These are phyloP conservation scores for Sporothrix protearum DNA, from an alignment of 2,329 filamentous ascomycete species.

Conservation along the genomic window DNA sequence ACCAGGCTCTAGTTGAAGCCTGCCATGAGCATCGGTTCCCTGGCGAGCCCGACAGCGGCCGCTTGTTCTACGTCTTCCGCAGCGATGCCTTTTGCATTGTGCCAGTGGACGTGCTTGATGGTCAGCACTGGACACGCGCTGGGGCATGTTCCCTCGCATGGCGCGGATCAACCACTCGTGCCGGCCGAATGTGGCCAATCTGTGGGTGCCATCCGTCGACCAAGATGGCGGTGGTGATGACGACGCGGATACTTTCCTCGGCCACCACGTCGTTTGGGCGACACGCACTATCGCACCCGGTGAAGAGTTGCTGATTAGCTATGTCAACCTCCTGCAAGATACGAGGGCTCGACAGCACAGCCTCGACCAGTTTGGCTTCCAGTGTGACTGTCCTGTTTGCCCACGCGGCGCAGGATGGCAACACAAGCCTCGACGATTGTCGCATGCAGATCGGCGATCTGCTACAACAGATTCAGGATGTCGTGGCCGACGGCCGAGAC, in stretches of 20 bases:
- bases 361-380: constrained; percentile 3
- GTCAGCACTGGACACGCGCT: neutral
- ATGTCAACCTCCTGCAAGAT: constrained; percentile 6
- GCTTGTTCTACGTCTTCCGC: constrained; percentile 38
- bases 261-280: constrained; percentile 1
- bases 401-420: neutral
- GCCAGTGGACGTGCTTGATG: neutral
- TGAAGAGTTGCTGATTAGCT: constrained; percentile 3
- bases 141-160: constrained; percentile 3
- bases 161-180: neutral
- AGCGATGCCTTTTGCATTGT: constrained; percentile 40
- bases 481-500: neutral
- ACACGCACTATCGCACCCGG: neutral
- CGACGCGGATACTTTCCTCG: neutral
- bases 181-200: constrained; percentile 2
- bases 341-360: neutral
- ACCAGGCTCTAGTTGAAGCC: constrained; percentile 33
- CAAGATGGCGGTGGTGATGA: too few species aligned
- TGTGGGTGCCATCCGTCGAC: neutral
- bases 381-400: neutral
- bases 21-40: constrained; percentile 32
- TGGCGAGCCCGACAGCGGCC: constrained; percentile 29
- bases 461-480: neutral
- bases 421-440: neutral
- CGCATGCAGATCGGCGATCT: neutral